Evolutionary conservation across 2,329 filamentous ascomycete genomes (phyloP), one percentile per base, ranked within the genome.

Genomic region (Aureobasidium namibiae): DNA sequence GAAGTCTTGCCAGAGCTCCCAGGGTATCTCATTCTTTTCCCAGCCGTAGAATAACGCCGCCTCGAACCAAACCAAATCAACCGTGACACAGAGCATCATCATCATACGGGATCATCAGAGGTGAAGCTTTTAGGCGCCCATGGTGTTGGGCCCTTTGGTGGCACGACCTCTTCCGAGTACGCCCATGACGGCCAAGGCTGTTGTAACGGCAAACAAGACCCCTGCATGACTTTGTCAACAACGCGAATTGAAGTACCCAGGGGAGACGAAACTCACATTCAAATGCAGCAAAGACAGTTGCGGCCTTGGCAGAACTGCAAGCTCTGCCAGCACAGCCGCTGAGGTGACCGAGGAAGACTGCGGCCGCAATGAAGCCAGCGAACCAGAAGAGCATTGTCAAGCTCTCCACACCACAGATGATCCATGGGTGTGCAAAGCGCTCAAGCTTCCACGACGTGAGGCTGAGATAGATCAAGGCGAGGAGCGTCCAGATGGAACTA

Each of bases 331-430:
- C 77, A 68, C 83, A 85, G 60, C 80, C 73, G 0, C 82, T 75
- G 23, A 46, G 31, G 16, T 81, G 78, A 56, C 82, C 81, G 60
- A 90, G 73, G 59, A 78, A 78, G 21, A 84, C 86, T 0, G 87
- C 90, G 11, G 92, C 73, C 0, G 90, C 89, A 64, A 95, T 85
- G 67, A 90, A 88, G 7, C 90, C 90, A 0, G 87, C 86, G 69
- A 96, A 94, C 91, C 91, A 96, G 77, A 95, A 95, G 60, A 95
- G 79, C 75, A 87, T 86, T 10, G 89, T 94, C 24, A 94, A 65
- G 48, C 77, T 78, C 67, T 95, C 88, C 33, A 89, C 78, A 1
- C 67, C 84, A 18, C 92, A 76, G 16, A 90, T 82, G 45, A 80
- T 83, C 53, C 83, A 82, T 56, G 80, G 81, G 71, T 90, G 83